Evolutionary conservation across 2,329 filamentous ascomycete species (phyloP).

Genomic region (Pseudogymnoascus verrucosus): DNA sequence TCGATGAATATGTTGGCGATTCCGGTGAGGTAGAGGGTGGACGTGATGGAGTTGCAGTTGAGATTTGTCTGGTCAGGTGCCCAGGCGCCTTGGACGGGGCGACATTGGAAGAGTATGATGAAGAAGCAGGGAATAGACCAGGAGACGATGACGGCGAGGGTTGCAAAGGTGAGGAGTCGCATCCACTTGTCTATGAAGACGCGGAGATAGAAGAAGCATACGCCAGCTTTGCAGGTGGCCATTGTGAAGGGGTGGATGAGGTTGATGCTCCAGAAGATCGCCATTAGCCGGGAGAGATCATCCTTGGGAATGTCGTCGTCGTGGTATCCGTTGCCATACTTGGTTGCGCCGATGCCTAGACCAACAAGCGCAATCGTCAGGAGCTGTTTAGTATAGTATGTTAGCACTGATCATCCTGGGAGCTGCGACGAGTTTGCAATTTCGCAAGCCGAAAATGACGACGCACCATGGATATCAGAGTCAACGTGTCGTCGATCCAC

Average conservation of each 20-base stretch:
- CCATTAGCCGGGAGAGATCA: neutral
- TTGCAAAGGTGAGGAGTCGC: conserved; percentile 2
- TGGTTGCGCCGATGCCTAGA: neutral
- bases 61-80: conserved; percentile 42
- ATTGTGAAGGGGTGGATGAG: conserved; percentile 40
- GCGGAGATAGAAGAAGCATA: conserved; percentile 48
- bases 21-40: conserved; percentile 42
- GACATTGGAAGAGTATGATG: conserved; percentile 42
- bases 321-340: neutral
- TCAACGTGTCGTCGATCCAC: conserved; percentile 1
- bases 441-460: neutral
- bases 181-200: conserved; percentile 37
- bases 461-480: neutral
- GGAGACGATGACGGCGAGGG: neutral
- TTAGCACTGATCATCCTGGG: neutral
- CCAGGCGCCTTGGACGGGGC: conserved; percentile 47
- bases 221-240: conserved; percentile 40
- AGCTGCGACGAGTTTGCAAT: neutral
- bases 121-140: conserved; percentile 6
- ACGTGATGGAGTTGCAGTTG: conserved; percentile 40
- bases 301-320: neutral
- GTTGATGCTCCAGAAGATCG: conserved; percentile 33
- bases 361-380: neutral
- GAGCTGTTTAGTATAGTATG: neutral
- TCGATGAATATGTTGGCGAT: conserved; percentile 45